Evolutionary conservation across 768 basidiomycete genomes (phyloP).

Genomic region (Hortiboletus flavorubellus): DNA sequence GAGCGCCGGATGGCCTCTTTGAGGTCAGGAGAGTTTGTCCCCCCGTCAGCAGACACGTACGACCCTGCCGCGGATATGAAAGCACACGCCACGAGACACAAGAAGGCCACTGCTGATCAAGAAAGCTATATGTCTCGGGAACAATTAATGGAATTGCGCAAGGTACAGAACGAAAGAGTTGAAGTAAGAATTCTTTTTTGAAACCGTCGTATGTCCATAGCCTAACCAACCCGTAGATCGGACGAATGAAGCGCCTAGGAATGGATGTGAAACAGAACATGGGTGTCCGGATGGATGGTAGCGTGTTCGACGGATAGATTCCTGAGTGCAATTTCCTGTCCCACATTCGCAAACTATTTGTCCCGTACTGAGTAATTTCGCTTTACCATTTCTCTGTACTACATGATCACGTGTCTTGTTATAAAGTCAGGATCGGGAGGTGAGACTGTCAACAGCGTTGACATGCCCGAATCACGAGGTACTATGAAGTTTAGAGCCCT

Average conservation of each 20-base stretch:
- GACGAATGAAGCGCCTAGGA: constrained; percentile 82
- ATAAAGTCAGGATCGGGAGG: not conserved
- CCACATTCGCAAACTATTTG: not conserved
- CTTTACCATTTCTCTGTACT: not conserved
- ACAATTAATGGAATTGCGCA: constrained; percentile 76
- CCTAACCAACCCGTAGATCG: constrained; percentile 42
- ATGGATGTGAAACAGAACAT: constrained; percentile 84
- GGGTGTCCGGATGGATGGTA: constrained; percentile 85
- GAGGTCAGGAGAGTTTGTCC: constrained; percentile 78
- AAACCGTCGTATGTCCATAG: not conserved
- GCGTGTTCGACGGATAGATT: constrained; percentile 47
- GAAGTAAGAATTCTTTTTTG: constrained; percentile 47
- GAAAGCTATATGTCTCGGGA: constrained; percentile 78
- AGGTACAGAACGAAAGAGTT: constrained; percentile 80
- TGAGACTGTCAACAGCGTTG: not conserved
- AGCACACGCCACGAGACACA: constrained; percentile 67
- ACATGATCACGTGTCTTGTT: no score
- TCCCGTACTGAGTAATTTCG: not conserved
- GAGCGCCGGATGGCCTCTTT: constrained; percentile 82
- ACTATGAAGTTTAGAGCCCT: not conserved
- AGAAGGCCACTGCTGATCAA: constrained; percentile 60
- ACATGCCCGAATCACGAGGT: constrained; percentile 18
- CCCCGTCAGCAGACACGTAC: constrained; percentile 68
- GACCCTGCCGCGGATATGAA: constrained; percentile 84
- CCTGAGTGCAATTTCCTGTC: not conserved